These are phyloP conservation scores for Cladophialophora exuberans DNA, from an alignment of 2,329 filamentous ascomycete species.

Conservation along the genomic window DNA sequence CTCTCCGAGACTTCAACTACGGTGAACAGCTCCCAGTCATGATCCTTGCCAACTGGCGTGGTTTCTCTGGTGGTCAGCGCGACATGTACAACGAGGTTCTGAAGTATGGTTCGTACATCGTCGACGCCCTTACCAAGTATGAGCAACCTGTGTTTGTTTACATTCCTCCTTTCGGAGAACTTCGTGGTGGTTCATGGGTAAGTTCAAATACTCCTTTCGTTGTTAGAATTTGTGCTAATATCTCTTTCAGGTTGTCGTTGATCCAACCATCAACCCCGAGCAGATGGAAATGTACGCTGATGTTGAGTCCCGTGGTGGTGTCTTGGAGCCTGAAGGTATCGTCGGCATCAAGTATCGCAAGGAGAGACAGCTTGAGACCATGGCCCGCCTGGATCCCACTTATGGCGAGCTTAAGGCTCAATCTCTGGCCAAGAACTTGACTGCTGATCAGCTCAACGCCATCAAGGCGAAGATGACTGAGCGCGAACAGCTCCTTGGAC, in stretches of 20 bases:
- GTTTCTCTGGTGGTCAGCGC: constrained; percentile 98
- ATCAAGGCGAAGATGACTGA: constrained; percentile 83
- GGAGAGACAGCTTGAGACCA: constrained; percentile 95
- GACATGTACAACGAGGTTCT: constrained; percentile 99
- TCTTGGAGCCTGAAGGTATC: constrained; percentile 96
- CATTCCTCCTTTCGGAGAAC: constrained; percentile 93
- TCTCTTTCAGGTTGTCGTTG: constrained; percentile 74
- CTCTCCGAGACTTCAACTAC: constrained; percentile 98
- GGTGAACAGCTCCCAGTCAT: constrained; percentile 97
- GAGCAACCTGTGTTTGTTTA: constrained; percentile 99
- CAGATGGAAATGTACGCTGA: constrained; percentile 99
- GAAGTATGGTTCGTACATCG: constrained; percentile 99
- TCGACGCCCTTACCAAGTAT: constrained; percentile 96
- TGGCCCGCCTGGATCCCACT: constrained; percentile 85
- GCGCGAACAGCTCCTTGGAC: constrained; percentile 85
- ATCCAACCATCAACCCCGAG: constrained; percentile 95
- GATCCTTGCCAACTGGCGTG: constrained; percentile 99
- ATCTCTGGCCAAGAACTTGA: constrained; percentile 68
- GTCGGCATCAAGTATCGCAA: constrained; percentile 98
- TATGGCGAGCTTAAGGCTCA: constrained; percentile 85
- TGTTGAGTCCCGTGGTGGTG: constrained; percentile 90
- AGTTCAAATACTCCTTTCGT: constrained; percentile 37
- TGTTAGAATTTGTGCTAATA: constrained; percentile 38
- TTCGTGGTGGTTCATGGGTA: constrained; percentile 96
- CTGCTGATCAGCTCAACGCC: constrained; percentile 72